Conservation (phyloP, 306 rosid species). For the Neltuma alba region DNA sequence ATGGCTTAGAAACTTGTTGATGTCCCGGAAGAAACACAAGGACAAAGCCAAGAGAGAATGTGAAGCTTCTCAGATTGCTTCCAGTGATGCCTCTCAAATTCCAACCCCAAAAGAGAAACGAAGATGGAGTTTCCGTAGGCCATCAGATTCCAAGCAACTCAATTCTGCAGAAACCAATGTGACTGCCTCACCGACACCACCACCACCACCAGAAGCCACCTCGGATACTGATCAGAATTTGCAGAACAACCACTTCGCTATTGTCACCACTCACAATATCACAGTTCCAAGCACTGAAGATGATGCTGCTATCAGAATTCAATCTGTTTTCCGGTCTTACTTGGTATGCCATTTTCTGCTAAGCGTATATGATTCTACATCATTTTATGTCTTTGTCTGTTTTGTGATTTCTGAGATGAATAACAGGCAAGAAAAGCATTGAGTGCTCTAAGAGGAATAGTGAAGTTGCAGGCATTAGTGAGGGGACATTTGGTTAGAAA, state of each 20-base stretch:
- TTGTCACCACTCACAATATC: not conserved
- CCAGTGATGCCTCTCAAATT: conserved; percentile 48
- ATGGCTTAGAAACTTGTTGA: conserved; percentile 77
- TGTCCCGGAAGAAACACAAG: conserved; percentile 56
- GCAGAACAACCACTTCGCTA: conserved; percentile 53
- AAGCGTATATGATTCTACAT: not conserved
- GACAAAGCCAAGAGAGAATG: conserved; percentile 30
- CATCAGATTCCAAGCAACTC: conserved; percentile 51
- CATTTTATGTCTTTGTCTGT: not conserved
- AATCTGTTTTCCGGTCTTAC: conserved; percentile 78
- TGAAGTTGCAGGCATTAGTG: conserved; percentile 88
- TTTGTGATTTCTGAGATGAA: conserved; percentile 1
- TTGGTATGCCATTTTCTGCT: conserved; percentile 53
- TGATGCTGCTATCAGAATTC: conserved; percentile 78
- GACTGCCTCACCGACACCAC: conserved; percentile 27
- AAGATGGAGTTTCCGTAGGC: conserved; percentile 92
- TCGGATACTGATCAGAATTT: conserved; percentile 49
- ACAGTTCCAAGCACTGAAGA: not conserved
- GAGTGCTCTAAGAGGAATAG: conserved; percentile 80
- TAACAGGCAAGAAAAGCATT: conserved; percentile 87
- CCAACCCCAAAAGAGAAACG: conserved; percentile 70
- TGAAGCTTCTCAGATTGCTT: conserved; percentile 37
- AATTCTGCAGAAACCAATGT: conserved; percentile 38
- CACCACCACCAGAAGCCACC: not conserved
- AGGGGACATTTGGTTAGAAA: conserved; percentile 91